Conservation (phyloP, 2,329 filamentous ascomycete genomes). For the Ilyonectria robusta region DNA sequence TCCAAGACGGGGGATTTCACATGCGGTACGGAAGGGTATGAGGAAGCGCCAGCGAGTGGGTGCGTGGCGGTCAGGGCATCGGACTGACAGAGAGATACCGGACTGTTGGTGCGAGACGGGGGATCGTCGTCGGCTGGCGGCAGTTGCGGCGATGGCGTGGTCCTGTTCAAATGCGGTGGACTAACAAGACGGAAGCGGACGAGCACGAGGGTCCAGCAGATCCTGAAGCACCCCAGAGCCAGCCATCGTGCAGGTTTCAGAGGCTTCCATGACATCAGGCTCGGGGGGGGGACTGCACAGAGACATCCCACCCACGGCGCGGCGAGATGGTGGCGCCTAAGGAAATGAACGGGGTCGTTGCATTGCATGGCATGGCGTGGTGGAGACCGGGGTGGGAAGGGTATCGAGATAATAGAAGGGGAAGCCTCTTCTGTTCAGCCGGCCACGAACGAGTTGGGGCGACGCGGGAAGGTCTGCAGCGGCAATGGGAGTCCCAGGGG, state of each 20-base stretch:
- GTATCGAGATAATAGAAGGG: slow-evolving; percentile 5
- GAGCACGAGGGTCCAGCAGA: slow-evolving; percentile 15
- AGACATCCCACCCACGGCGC: not conserved
- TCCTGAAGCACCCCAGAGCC: slow-evolving; percentile 37
- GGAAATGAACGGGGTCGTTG: slow-evolving; percentile 48
- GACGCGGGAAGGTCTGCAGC: slow-evolving; percentile 34
- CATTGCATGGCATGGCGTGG: slow-evolving; percentile 39
- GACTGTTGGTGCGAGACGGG: not conserved
- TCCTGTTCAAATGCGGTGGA: slow-evolving; percentile 9
- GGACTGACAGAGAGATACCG: not conserved
- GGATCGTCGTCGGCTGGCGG: not conserved
- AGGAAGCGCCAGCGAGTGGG: slow-evolving; percentile 43
- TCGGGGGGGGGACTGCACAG: not conserved
- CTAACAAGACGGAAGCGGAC: not conserved
- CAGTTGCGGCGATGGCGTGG: slow-evolving; percentile 5
- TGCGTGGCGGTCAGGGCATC: slow-evolving; percentile 11
- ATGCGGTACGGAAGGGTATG: slow-evolving; percentile 37
- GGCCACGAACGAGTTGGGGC: slow-evolving; percentile 28
- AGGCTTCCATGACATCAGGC: slow-evolving; percentile 32
- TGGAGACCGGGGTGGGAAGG: slow-evolving; percentile 6
- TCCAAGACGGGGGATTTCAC: slow-evolving; percentile 16
- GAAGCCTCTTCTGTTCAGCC: not conserved
- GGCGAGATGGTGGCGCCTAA: slow-evolving; percentile 28
- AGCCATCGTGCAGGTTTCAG: slow-evolving; percentile 42
- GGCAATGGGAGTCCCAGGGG: slow-evolving; percentile 18